Evolutionary conservation across 148 eudicot species (phyloP).

Genomic region (Arctostaphylos glauca): DNA sequence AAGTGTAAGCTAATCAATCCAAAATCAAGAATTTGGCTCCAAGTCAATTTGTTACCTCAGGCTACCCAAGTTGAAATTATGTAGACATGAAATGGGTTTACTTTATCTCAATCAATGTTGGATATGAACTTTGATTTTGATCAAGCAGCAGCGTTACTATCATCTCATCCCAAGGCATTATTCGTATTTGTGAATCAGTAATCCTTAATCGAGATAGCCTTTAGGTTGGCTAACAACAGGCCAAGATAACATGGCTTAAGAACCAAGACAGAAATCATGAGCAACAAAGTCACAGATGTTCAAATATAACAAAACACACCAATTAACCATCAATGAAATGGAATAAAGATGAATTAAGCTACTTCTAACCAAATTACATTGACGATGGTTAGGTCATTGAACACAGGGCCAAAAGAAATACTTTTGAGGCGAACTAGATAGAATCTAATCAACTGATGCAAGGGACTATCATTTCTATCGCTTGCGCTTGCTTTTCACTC

Average conservation of each 20-base stretch:
- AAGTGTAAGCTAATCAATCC: background rate
- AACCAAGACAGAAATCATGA: background rate
- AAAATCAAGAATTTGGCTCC: background rate
- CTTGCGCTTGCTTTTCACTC: no score
- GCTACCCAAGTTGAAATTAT: background rate
- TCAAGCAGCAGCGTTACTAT: background rate
- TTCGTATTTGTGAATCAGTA: background rate
- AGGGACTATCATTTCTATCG: background rate
- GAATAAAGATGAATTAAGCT: constrained; percentile 4
- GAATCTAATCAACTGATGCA: background rate
- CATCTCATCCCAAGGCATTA: background rate
- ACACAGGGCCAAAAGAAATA: background rate
- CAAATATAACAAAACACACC: background rate
- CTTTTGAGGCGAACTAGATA: background rate
- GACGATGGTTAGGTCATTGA: background rate
- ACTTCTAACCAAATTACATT: background rate
- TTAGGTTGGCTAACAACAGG: background rate
- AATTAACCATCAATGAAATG: background rate
- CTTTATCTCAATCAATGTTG: background rate
- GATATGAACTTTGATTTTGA: background rate
- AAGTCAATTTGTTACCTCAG: background rate
- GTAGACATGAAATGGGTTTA: background rate
- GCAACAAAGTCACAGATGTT: background rate
- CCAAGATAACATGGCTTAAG: background rate
- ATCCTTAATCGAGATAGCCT: background rate